Percentiles rank a stretch among this genome's conserved stretches.
phyloP scores from a whole-genome alignment of 1,139 yeast species.

The Candida albicans region DNA sequence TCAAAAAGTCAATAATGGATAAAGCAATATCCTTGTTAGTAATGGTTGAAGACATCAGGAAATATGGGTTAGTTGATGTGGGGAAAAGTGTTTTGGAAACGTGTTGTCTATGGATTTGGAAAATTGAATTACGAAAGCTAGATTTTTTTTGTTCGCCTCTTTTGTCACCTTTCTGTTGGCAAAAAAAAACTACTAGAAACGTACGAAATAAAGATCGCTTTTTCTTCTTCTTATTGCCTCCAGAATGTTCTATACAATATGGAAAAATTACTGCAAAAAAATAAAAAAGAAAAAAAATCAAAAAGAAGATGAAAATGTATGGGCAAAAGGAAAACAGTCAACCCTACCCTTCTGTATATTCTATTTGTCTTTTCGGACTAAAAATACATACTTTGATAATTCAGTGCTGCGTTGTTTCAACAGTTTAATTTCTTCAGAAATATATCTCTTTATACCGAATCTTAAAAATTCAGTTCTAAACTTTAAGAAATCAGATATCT shows the following conservation, averaged over 20 bases:
- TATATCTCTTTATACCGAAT: constrained; percentile 36
- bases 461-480: constrained; percentile 46
- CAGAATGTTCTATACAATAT: constrained; percentile 10
- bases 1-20: constrained; percentile 72
- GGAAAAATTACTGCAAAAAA: constrained; percentile 6
- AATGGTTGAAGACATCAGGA: constrained; percentile 18
- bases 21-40: constrained; percentile 69
- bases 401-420: constrained; percentile 13
- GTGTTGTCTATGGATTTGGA: constrained; percentile 1
- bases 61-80: neutral
- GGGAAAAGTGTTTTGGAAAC: constrained; percentile 1
- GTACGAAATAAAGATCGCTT: neutral
- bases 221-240: neutral
- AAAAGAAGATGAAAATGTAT: too few species aligned
- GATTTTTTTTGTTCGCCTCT: neutral
- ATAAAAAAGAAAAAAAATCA: neutral
- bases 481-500: constrained; percentile 56
- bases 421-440: constrained; percentile 15
- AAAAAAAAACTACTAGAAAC: neutral
- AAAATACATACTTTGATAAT: constrained; percentile 8
- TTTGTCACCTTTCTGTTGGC: neutral
- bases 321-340: too few species aligned
- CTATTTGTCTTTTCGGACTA: neutral
- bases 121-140: neutral
- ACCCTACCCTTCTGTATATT: too few species aligned